Percentiles rank a stretch among this genome's conserved stretches.
Conservation (phyloP, 1,139 yeast genomes). For the Yamadazyma taylorii region DNA sequence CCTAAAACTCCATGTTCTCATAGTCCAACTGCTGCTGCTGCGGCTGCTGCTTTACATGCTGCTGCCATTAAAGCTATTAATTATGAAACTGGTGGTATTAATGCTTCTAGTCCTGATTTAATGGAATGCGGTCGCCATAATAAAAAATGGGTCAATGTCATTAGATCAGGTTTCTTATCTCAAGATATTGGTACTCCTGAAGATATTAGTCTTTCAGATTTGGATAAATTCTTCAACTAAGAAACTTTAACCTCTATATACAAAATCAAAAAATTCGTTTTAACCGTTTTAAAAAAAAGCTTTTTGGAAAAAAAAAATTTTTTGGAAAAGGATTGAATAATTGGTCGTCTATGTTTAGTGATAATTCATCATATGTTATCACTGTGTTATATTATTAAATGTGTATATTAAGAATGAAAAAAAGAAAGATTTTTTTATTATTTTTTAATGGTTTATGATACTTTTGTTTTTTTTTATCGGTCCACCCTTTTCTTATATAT, state of each 20-base stretch:
- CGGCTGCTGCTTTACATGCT: constrained; percentile 73
- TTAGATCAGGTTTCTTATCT: constrained; percentile 70
- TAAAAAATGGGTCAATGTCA: constrained; percentile 67
- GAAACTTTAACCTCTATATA: no score
- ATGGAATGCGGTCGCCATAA: constrained; percentile 24
- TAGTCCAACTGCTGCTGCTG: constrained; percentile 65
- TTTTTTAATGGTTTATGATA: constrained; percentile 4
- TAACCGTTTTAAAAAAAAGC: neutral
- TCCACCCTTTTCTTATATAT: neutral
- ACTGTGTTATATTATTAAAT: constrained; percentile 4
- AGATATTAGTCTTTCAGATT: constrained; percentile 68
- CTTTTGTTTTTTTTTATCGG: neutral
- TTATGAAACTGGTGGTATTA: constrained; percentile 6
- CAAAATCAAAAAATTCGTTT: neutral
- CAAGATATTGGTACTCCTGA: constrained; percentile 80
- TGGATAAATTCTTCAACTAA: constrained; percentile 58
- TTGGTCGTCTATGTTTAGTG: neutral
- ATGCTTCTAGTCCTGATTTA: constrained; percentile 13
- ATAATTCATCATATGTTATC: no score
- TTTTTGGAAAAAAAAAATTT: no score
- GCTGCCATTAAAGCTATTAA: constrained; percentile 59
- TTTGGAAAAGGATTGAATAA: neutral
- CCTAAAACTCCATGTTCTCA: constrained; percentile 58
- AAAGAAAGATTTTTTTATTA: neutral
- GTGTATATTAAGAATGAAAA: constrained; percentile 3